phyloP scores from a whole-genome alignment of 768 basidiomycete genomes.

The Tylopilus intermedius region DNA sequence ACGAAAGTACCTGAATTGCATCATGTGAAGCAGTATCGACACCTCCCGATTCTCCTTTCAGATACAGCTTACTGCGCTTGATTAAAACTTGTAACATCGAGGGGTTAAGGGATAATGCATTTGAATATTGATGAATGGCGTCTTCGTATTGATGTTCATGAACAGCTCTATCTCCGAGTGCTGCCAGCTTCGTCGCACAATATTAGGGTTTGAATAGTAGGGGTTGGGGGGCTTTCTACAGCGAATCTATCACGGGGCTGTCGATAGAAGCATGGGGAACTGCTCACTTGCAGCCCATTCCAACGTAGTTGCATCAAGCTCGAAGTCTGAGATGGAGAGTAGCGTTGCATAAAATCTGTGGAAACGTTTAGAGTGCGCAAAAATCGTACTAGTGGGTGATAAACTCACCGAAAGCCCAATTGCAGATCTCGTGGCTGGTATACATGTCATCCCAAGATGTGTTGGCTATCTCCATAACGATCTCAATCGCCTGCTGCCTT shows the following conservation, averaged over 20 bases:
- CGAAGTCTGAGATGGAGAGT: not conserved
- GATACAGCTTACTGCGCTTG: not conserved
- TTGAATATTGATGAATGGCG: not conserved
- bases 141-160: not conserved
- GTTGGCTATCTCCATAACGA: not conserved
- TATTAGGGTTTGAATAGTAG: not conserved
- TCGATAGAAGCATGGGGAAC: not conserved
- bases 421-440: not conserved
- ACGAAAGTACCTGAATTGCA: not conserved
- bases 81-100: not conserved
- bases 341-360: not conserved
- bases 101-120: not conserved
- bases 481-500: not conserved
- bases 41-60: not conserved
- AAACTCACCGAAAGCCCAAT: not conserved
- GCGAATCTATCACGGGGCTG: not conserved
- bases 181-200: not conserved
- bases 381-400: not conserved
- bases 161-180: not conserved
- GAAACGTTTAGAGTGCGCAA: not conserved
- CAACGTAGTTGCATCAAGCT: not conserved
- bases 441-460: not conserved
- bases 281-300: not conserved
- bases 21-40: conserved; percentile 1
- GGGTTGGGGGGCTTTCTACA: not conserved